Percentiles rank a stretch among this genome's conserved stretches.
These are phyloP conservation scores for Colletotrichum sp. DNA, from an alignment of 2,329 filamentous ascomycete genomes.

Conservation along the genomic window DNA sequence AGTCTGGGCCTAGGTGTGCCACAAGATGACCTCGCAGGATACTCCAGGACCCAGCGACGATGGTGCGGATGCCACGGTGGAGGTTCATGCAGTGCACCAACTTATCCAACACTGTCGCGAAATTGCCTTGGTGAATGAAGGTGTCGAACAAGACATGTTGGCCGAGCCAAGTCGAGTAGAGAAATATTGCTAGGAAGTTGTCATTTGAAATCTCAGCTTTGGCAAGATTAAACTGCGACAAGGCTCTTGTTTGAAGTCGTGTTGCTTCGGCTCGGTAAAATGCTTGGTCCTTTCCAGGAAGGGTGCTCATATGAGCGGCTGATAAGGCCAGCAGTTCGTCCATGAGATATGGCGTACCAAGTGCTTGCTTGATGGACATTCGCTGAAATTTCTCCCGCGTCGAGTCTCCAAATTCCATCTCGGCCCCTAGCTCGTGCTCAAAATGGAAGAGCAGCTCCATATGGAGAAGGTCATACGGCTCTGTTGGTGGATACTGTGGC, in stretches of 20 bases:
- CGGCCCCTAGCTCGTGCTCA: not conserved
- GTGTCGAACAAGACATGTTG: constrained; percentile 54
- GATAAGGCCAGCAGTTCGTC: constrained; percentile 51
- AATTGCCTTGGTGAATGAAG: not conserved
- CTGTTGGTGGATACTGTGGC: not conserved
- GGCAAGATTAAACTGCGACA: constrained; percentile 39
- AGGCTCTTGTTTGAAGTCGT: constrained; percentile 48
- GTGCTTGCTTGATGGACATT: not conserved
- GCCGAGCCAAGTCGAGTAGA: constrained; percentile 49
- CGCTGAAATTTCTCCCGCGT: not conserved
- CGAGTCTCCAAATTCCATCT: not conserved
- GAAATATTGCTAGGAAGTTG: constrained; percentile 42
- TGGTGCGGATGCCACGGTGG: constrained; percentile 45
- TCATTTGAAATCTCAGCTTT: constrained; percentile 32
- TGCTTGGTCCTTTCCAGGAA: constrained; percentile 25
- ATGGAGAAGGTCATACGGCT: not conserved
- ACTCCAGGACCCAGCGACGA: constrained; percentile 28
- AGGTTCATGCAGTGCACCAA: constrained; percentile 45
- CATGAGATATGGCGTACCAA: constrained; percentile 46
- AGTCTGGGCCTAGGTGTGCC: not conserved
- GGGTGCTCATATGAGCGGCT: constrained; percentile 44
- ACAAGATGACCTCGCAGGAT: not conserved
- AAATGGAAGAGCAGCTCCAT: constrained; percentile 5
- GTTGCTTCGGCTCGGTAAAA: constrained; percentile 43
- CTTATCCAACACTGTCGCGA: constrained; percentile 37